phyloP scores from a whole-genome alignment of 2,329 filamentous ascomycete species.

The Anisogramma anomala region DNA sequence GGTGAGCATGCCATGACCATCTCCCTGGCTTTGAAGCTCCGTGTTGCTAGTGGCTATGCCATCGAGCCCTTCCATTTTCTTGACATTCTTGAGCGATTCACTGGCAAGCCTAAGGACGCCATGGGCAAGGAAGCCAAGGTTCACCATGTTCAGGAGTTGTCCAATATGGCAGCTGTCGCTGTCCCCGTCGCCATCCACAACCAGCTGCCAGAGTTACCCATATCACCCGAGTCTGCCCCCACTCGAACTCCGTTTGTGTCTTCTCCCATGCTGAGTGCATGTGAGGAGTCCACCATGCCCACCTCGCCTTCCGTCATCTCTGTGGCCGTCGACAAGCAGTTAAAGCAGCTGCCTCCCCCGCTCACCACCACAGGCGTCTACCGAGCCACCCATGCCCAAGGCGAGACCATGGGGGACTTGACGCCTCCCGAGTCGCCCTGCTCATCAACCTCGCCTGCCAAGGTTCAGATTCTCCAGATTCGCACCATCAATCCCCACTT shows the following conservation, averaged over 20 bases:
- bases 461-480: slow-evolving; percentile 21
- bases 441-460: not conserved
- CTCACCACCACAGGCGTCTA: not conserved
- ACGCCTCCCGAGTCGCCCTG: not conserved
- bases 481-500: slow-evolving; percentile 23
- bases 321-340: not conserved
- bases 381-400: not conserved
- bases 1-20: slow-evolving; percentile 27
- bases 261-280: slow-evolving; percentile 1
- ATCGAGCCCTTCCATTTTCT: slow-evolving; percentile 25
- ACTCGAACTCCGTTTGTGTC: not conserved
- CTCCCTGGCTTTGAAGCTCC: slow-evolving; percentile 24
- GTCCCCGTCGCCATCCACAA: not conserved
- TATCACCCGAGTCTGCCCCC: slow-evolving; percentile 1
- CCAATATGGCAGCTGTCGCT: not conserved
- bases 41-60: slow-evolving; percentile 23
- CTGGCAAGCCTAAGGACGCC: not conserved
- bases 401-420: not conserved
- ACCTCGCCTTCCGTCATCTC: not conserved
- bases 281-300: not conserved
- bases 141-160: not conserved
- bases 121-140: not conserved
- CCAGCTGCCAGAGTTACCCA: not conserved
- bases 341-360: not conserved
- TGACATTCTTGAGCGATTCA: slow-evolving; percentile 19